Evolutionary conservation across 2,329 filamentous ascomycete genomes (phyloP), one percentile per base, ranked within the genome.

Genomic region (Penicillium sp.): DNA sequence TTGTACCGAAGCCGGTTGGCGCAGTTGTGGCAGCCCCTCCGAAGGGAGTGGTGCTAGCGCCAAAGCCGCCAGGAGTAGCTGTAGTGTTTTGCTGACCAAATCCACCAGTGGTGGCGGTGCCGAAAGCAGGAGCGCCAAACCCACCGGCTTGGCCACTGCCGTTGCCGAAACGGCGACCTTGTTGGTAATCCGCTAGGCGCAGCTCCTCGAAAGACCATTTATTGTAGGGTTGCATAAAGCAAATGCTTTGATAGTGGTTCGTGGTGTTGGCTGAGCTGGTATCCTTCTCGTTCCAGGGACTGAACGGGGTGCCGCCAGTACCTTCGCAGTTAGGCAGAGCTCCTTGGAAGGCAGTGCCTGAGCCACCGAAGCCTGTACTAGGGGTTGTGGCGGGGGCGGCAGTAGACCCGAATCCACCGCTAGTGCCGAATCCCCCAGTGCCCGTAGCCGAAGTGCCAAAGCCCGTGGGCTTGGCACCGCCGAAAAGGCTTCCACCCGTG

Each of bases 181-280:
- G 89, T 58, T 87, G 84, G 72, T 99, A 99, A 75, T 99, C 94
- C 45, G 86, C 91, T 60, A 96, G 76, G 69, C 90, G 83, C 53
- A 94, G 77, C 73, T 94, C 79, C 69, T 89, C 94, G n/a, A 90
- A 85, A 10, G 93, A 97, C 80, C 89, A 97, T 72, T 94, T 95
- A 73, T 87, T 87, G 78, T 81, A 81, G 6, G 79, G 76, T 45
- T 70, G 71, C 76, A 79, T 78, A 54, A 79, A 78, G 25, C 68
- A 75, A 62, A 81, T 76, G 61, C 77, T 81, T 65, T 81, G 79
- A 55, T 77, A 81, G 56, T 77, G 70, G 59, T 77, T 79, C 50
- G 71, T 80, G 10, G 64, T 62, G 39, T 51, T 71, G n/a, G 69
- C 68, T 44, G 64, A 44, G 21, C 16, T 65, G 52, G 58, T 62